Evolutionary conservation across 208 protist genomes (phyloP).

Genomic region (Trichomonas gallinae): DNA sequence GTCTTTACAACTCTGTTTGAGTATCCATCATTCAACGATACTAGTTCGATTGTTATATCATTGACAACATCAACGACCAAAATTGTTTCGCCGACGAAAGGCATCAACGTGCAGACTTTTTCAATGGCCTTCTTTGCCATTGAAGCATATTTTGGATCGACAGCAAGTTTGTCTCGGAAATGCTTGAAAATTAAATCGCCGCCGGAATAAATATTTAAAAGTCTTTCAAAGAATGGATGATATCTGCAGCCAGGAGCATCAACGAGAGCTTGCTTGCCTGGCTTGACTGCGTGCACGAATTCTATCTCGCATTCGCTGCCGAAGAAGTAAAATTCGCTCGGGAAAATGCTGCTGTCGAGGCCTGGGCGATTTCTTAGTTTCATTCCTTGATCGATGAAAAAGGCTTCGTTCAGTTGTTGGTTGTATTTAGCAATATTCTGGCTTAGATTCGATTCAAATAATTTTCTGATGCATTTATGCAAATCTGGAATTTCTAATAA

Average conservation of each 20-base stretch:
- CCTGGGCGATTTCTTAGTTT: neutral
- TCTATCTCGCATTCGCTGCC: neutral
- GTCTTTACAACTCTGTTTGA: neutral
- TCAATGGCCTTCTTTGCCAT: neutral
- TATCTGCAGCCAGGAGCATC: neutral
- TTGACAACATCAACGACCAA: neutral
- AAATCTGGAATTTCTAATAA: no score
- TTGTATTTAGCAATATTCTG: no score
- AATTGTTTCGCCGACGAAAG: neutral
- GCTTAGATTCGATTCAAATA: no score
- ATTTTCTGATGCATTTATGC: no score
- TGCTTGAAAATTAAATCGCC: neutral
- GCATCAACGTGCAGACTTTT: neutral
- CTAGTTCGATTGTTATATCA: neutral
- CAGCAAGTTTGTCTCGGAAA: neutral
- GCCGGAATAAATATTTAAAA: neutral
- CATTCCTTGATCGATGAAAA: no score
- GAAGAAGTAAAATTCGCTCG: neutral
- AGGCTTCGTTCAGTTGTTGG: no score
- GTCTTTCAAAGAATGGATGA: neutral
- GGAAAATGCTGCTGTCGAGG: neutral
- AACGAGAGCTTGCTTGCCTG: neutral
- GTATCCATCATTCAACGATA: neutral
- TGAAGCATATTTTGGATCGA: neutral
- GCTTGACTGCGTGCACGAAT: neutral